Base-by-base conservation (phyloP, 495 filamentous ascomycete species). In the Margaritispora aquatica region DNA sequence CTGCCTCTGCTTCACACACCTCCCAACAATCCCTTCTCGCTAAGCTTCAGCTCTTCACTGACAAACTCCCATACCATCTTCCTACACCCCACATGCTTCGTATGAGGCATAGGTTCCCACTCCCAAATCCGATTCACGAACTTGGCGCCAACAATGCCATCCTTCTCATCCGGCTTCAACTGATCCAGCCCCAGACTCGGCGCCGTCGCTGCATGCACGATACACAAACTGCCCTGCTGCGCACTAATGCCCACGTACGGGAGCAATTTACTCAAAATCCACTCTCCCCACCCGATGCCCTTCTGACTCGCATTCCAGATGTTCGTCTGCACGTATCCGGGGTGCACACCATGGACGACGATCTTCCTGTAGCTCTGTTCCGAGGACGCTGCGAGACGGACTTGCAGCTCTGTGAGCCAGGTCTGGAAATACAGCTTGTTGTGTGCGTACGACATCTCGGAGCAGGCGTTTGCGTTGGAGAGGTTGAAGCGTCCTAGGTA, bases 391-490 rank as follows among this genome's bases (percentile, higher is more conserved):
- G 21, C 11, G 20, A 62, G 20, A 27, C 54, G 60, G 17, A 19
- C 24, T 53, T 62, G 60, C 0, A 62, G 54, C 34, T 62, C 60
- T 21, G 54, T 48, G 2, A 62, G 26, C 60, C 60, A 62, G 20
- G 34, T 57, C 44, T 62, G 60, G 26, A 57, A 62, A 49, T 62
- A 62, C 4, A 62, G 34, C 24, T 62, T 62, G 60, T 57, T 62
- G 34, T 62, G 41, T 10, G 54, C 0, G 24, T 62, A 62, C 8
- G 38, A 8, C 11, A 46, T 10, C 7, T 49, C 36, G 19, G 11
- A 13, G 24, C 58, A 26, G 0, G 19, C 9, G 44, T 61, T 61
- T 2, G 54, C 48, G 26, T 62, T 52, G 26, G 27, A 1, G 11
- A 57, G 26, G 47, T 57, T 34, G 54, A 62, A 57, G 2, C 2